Percentiles rank a stretch among this genome's conserved stretches.
Evolutionary conservation across 768 basidiomycete species (phyloP).

Genomic region (Gloeopeniophorella convolvens): DNA sequence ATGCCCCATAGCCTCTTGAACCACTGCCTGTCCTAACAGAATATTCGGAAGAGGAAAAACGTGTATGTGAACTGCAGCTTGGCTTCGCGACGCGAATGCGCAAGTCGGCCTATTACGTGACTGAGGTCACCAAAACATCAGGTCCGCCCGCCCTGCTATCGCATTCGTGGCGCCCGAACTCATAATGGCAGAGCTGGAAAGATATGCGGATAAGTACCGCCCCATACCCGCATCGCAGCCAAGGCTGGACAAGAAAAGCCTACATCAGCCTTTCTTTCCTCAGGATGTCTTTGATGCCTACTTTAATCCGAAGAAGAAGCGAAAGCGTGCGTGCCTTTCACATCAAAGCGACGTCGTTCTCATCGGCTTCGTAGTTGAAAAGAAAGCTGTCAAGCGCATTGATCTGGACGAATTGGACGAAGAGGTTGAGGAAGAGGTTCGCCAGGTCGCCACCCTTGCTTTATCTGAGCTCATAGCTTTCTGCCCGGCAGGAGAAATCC

Average conservation of each 20-base stretch:
- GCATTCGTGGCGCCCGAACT: neutral
- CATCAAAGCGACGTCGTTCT: neutral
- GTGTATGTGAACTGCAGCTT: constrained; percentile 58
- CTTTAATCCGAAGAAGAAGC: constrained; percentile 69
- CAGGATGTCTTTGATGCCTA: constrained; percentile 67
- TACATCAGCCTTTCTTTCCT: constrained; percentile 76
- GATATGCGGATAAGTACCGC: constrained; percentile 82
- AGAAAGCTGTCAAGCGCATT: constrained; percentile 10
- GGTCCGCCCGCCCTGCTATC: constrained; percentile 30
- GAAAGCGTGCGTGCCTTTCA: constrained; percentile 36
- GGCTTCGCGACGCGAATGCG: constrained; percentile 60
- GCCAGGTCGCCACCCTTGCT: neutral
- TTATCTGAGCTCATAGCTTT: neutral
- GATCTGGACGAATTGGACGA: constrained; percentile 19
- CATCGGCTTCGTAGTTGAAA: constrained; percentile 7
- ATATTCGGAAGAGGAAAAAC: constrained; percentile 56
- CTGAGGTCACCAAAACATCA: constrained; percentile 60
- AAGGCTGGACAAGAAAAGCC: constrained; percentile 58
- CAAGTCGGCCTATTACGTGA: constrained; percentile 67
- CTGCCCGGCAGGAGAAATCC: constrained; percentile 51
- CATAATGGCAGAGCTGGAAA: constrained; percentile 51
- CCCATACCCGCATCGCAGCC: constrained; percentile 55
- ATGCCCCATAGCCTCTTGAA: constrained; percentile 47
- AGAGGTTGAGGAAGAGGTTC: constrained; percentile 13
- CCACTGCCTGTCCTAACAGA: constrained; percentile 63